phyloP scores from a whole-genome alignment of 306 rosid genomes.

The Rosa multiflora region DNA sequence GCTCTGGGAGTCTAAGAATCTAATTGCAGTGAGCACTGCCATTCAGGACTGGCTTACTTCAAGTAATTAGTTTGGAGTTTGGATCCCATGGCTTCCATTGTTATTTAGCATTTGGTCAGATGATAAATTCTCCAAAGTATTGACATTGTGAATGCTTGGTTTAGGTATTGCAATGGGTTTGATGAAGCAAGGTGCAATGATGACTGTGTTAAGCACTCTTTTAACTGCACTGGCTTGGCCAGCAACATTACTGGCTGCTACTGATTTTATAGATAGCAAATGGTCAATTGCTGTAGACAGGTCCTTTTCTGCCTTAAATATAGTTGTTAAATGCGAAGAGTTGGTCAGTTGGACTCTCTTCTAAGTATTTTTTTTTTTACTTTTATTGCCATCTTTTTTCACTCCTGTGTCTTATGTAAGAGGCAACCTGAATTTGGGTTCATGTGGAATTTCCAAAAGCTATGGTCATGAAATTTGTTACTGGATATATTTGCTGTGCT shows the following conservation, averaged over 20 bases:
- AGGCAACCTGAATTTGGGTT: conserved; percentile 1
- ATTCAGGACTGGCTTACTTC: conserved; percentile 61
- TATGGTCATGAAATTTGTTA: too few species aligned
- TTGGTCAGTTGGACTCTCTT: neutral
- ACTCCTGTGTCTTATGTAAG: neutral
- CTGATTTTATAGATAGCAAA: conserved; percentile 54
- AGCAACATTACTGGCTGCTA: conserved; percentile 41
- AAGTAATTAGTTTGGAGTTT: conserved; percentile 43
- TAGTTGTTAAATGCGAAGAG: neutral
- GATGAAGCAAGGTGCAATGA: conserved; percentile 59
- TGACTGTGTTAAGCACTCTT: conserved; percentile 49
- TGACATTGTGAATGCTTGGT: conserved; percentile 15
- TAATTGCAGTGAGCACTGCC: conserved; percentile 59
- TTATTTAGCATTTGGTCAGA: neutral
- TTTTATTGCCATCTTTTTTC: neutral
- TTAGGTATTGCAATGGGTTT: conserved; percentile 45
- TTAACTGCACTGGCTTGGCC: conserved; percentile 52
- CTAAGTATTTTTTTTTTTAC: neutral
- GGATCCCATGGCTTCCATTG: conserved; percentile 22
- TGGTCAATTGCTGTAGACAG: conserved; percentile 55
- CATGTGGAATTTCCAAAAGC: neutral
- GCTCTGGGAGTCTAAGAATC: conserved; percentile 53
- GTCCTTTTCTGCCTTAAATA: conserved; percentile 28
- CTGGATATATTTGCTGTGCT: neutral
- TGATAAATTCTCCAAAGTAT: conserved; percentile 18